Base-by-base conservation (phyloP, 352 stramenopile species). In the Phytophthora pini region DNA sequence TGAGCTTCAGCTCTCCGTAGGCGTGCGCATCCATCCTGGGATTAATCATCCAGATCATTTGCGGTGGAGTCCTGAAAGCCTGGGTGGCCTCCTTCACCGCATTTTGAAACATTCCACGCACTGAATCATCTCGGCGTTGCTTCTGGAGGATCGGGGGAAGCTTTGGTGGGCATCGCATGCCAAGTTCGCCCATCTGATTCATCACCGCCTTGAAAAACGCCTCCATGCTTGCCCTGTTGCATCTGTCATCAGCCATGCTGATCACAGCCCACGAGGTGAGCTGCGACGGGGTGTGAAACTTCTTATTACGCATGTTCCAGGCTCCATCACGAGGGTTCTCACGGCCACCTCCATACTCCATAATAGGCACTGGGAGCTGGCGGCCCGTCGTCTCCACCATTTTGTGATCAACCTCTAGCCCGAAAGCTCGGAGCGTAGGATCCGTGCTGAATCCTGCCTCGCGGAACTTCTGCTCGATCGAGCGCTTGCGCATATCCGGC, bases 1-100 rank as follows among this genome's bases (percentile, higher is more conserved):
- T 72, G n/a, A 82, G 61, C 67, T 95, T 95, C 0, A 95, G 48
- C n/a, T 92, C 84, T 0, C 80, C 79, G 29, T 93, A 91, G 5
- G 70, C 70, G 11, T 49, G 63, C 9, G 76, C 65, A 60, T 92
- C 81, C 10, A 67, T 59, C 11, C 55, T 56, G 1, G 81, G 68
- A 27, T 82, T 86, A 15, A 92, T 74, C 67, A 87, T 84, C 76
- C 82, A 92, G 6, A 92, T 53, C 1, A 92, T 67, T 31, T 92
- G 68, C 1, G 78, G 65, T 5, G 61, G 48, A 0, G 51, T 31
- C 2, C 60, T 56, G 58, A 81, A 90, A 27, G 51, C 55, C 8
- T 55, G 51, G 3, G 31, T 67, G 6, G 79, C 83, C 8, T 63
- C 59, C 5, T 65, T 59, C 6, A 88, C 56, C 0, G 75, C 83